phyloP scores from a whole-genome alignment of 2,329 filamentous ascomycete species.

The Sporothrix euskadiensis region DNA sequence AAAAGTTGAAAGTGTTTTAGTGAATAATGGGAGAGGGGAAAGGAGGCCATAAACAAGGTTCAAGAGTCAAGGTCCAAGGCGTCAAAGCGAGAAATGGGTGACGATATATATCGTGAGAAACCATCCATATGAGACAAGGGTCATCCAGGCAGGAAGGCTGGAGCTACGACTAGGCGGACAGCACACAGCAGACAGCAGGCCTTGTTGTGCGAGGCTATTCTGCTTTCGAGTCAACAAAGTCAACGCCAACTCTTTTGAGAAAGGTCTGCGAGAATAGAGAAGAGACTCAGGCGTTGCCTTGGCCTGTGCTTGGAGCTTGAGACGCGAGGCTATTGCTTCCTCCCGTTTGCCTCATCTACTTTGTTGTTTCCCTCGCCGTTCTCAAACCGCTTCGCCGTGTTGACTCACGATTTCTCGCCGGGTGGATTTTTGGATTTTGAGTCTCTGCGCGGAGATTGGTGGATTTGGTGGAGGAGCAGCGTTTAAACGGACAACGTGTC shows the following conservation, averaged over 20 bases:
- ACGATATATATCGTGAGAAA: constrained; percentile 12
- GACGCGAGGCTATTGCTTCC: not conserved
- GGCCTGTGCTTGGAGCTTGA: not conserved
- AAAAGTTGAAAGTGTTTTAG: not conserved
- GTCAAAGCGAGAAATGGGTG: not conserved
- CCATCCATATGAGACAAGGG: not conserved
- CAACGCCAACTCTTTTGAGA: not conserved
- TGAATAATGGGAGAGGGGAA: not conserved
- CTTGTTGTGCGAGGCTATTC: not conserved
- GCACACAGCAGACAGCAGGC: not conserved
- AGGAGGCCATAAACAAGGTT: not conserved
- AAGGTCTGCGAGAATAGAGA: not conserved
- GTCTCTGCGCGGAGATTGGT: not conserved
- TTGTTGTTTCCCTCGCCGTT: not conserved
- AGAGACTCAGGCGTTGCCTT: not conserved
- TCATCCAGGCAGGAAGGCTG: constrained; percentile 8
- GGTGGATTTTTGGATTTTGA: not conserved
- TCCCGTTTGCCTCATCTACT: not conserved
- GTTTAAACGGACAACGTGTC: not conserved
- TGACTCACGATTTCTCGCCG: not conserved
- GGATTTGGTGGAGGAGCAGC: not conserved
- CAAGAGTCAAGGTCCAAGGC: not conserved
- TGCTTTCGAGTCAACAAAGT: no score
- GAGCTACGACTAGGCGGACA: not conserved
- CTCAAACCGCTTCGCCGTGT: not conserved